A percentile compares a stretch with the other conserved stretches of the same genome.
Conservation (phyloP, 176 grass and related monocot species). For the Coix lacrymajobi region DNA sequence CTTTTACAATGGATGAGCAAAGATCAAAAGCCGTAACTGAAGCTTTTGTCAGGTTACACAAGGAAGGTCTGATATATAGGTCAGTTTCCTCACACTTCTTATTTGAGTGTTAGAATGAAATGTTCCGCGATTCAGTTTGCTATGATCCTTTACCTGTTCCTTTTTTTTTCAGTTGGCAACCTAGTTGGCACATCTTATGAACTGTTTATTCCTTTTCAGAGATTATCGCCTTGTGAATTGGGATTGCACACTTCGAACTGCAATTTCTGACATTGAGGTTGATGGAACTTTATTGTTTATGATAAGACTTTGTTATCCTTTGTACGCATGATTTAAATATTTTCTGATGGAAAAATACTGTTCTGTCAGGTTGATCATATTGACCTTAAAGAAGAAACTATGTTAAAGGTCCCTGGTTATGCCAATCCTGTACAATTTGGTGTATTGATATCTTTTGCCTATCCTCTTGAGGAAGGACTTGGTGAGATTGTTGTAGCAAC, state of each 20-base stretch:
- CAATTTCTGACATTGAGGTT: slow-evolving; percentile 96
- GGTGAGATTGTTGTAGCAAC: slow-evolving; percentile 88
- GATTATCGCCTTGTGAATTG: slow-evolving; percentile 91
- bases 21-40: slow-evolving; percentile 85
- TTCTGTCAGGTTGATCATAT: slow-evolving; percentile 73
- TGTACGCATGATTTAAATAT: background rate
- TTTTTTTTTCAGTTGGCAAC: background rate
- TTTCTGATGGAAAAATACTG: slow-evolving; percentile 17
- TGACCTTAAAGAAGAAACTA: slow-evolving; percentile 74
- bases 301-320: background rate
- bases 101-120: slow-evolving; percentile 6
- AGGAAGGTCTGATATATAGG: slow-evolving; percentile 86
- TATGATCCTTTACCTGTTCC: background rate
- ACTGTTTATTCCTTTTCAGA: slow-evolving; percentile 37
- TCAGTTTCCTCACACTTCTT: slow-evolving; percentile 33
- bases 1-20: slow-evolving; percentile 92
- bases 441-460: slow-evolving; percentile 84
- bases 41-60: slow-evolving; percentile 86
- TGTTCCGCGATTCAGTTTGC: background rate
- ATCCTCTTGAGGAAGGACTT: slow-evolving; percentile 71
- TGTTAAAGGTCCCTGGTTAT: slow-evolving; percentile 71
- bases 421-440: slow-evolving; percentile 60
- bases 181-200: background rate
- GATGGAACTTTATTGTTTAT: slow-evolving; percentile 11
- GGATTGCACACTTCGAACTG: slow-evolving; percentile 89